Evolutionary conservation across 1,284 basidiomycete species (phyloP).

Genomic region (Cutaneotrichosporon cutaneum): DNA sequence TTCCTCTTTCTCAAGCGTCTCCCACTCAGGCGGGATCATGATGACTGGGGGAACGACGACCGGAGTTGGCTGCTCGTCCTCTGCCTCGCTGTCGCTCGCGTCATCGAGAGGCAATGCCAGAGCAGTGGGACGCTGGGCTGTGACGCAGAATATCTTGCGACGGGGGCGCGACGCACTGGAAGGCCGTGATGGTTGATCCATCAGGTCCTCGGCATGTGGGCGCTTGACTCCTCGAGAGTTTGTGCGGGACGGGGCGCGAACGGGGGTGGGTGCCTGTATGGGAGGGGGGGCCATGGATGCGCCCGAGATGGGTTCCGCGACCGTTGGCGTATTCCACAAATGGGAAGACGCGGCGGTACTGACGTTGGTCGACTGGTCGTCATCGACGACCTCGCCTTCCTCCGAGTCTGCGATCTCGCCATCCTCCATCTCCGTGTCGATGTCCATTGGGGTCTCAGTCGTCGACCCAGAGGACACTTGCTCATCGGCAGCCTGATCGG

Average conservation of each 20-base stretch:
- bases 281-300: background rate
- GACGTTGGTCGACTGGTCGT: background rate
- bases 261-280: background rate
- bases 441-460: slow-evolving; percentile 24
- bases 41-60: slow-evolving; percentile 13
- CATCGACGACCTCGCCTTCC: background rate
- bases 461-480: slow-evolving; percentile 28
- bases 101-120: slow-evolving; percentile 35
- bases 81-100: slow-evolving; percentile 28
- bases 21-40: slow-evolving; percentile 17
- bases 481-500: background rate
- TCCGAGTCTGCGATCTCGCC: slow-evolving; percentile 38
- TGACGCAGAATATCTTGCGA: slow-evolving; percentile 31
- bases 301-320: background rate
- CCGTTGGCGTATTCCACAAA: background rate
- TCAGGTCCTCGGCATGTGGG: slow-evolving; percentile 43
- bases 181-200: slow-evolving; percentile 30
- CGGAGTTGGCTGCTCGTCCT: slow-evolving; percentile 22
- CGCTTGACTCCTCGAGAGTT: slow-evolving; percentile 37
- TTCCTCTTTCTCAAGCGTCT: background rate
- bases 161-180: slow-evolving; percentile 21
- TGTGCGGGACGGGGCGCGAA: slow-evolving; percentile 12
- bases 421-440: slow-evolving; percentile 40
- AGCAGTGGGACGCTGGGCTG: slow-evolving; percentile 22
- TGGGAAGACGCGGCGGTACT: background rate